Conservation (phyloP, 2,329 filamentous ascomycete genomes). For the Penicillium sp. region DNA sequence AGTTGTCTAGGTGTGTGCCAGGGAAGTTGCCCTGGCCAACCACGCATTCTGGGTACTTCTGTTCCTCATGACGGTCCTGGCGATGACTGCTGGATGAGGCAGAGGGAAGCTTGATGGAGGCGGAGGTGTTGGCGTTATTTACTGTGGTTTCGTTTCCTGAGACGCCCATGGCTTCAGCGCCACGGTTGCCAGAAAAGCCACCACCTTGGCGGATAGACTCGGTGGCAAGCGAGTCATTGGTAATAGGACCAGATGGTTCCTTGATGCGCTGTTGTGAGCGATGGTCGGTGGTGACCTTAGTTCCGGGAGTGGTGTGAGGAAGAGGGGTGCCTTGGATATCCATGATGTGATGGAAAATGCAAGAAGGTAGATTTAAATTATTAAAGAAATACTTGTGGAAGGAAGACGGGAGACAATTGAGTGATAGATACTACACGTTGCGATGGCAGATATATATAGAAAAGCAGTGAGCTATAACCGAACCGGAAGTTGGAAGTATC, state of each 20-base stretch:
- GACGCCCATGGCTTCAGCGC: conserved; percentile 51
- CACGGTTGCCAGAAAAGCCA: conserved; percentile 59
- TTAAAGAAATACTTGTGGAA: background rate
- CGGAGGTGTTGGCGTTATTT: conserved; percentile 56
- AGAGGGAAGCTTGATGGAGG: conserved; percentile 51
- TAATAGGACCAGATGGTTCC: conserved; percentile 64
- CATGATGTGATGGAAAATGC: conserved; percentile 23
- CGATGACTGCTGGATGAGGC: conserved; percentile 48
- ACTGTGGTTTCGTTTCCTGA: conserved; percentile 54
- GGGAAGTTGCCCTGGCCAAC: conserved; percentile 41
- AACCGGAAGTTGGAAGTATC: background rate
- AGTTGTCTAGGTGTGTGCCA: conserved; percentile 33
- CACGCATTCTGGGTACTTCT: conserved; percentile 42
- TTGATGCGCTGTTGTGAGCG: conserved; percentile 51
- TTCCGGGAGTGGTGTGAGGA: conserved; percentile 31
- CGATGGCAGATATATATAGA: conserved; percentile 25
- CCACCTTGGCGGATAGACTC: conserved; percentile 65
- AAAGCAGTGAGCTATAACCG: background rate
- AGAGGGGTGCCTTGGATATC: conserved; percentile 43
- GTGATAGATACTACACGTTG: background rate
- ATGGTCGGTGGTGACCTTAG: conserved; percentile 50
- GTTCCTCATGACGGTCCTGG: conserved; percentile 43
- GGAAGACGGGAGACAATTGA: background rate
- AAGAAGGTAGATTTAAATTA: no score
- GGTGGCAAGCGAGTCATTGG: conserved; percentile 70